These are phyloP conservation scores for Cryptococcus amylolentus DNA, from an alignment of 1,284 basidiomycete genomes.

Conservation along the genomic window DNA sequence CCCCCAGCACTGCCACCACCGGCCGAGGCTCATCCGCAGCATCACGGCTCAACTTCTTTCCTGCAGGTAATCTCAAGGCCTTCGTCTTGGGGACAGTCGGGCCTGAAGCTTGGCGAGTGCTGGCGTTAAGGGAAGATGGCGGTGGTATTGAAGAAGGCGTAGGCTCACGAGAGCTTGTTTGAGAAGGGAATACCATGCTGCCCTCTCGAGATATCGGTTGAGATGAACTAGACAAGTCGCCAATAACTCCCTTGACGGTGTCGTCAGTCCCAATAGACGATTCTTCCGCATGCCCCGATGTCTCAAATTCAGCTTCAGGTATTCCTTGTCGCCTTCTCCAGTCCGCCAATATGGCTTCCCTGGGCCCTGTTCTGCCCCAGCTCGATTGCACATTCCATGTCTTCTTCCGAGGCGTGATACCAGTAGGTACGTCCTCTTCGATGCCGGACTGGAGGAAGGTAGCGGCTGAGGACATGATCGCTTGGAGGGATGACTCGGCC, in stretches of 20 bases:
- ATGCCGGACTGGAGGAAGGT: constrained; percentile 40
- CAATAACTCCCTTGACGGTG: neutral
- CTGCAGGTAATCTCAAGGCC: constrained; percentile 1
- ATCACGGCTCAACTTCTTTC: constrained; percentile 10
- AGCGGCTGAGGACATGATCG: constrained; percentile 30
- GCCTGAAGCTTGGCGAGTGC: neutral
- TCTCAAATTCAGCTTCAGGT: neutral
- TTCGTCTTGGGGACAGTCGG: neutral
- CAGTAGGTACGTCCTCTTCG: constrained; percentile 50
- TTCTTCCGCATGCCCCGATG: no score
- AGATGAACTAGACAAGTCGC: neutral
- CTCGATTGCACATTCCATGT: constrained; percentile 37
- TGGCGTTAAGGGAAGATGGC: neutral
- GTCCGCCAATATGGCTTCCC: constrained; percentile 36
- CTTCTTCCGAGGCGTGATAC: constrained; percentile 51
- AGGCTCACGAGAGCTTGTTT: constrained; percentile 4
- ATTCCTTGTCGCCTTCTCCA: constrained; percentile 11
- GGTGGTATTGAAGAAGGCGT: neutral
- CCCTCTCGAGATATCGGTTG: neutral
- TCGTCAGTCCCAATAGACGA: neutral
- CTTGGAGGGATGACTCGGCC: constrained; percentile 24
- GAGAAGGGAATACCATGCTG: neutral
- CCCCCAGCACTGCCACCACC: constrained; percentile 17
- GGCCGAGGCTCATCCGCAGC: constrained; percentile 13
- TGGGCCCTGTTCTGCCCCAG: constrained; percentile 44